These are phyloP conservation scores for Fusarium marasasianum DNA, from an alignment of 2,329 filamentous ascomycete genomes.

Conservation along the genomic window DNA sequence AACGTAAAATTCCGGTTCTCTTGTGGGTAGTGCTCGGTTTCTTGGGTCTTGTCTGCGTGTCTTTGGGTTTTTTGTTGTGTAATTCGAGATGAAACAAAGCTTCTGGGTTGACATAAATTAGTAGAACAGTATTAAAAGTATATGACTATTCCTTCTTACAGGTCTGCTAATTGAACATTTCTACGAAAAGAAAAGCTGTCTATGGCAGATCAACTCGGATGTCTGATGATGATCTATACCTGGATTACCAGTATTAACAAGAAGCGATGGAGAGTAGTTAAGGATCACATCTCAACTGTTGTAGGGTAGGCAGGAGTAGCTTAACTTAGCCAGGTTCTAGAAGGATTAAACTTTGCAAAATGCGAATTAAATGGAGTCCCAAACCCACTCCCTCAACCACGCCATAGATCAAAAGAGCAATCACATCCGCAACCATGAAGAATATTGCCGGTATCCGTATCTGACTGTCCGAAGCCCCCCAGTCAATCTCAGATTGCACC, in stretches of 20 bases:
- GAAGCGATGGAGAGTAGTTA: neutral
- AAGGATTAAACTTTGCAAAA: slow-evolving; percentile 29
- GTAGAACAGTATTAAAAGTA: neutral
- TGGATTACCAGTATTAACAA: neutral
- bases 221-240: too few relatives aligned
- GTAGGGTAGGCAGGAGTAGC: neutral
- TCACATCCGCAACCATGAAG: slow-evolving; percentile 18
- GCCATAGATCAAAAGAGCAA: slow-evolving; percentile 32
- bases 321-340: neutral
- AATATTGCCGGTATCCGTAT: slow-evolving; percentile 8
- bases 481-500: slow-evolving; percentile 21
- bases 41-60: neutral
- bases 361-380: slow-evolving; percentile 21
- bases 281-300: neutral
- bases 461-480: slow-evolving; percentile 11
- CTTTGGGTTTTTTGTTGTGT: neutral
- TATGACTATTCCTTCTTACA: neutral
- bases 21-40: neutral
- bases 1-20: neutral
- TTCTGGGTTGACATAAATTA: neutral
- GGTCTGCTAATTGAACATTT: neutral
- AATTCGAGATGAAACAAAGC: neutral
- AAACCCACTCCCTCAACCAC: slow-evolving; percentile 12
- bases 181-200: neutral
- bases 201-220: neutral